Evolutionary conservation across 768 basidiomycete genomes (phyloP), one percentile per base, ranked within the genome.

Genomic region (Chalciporus sphaerocephalus): DNA sequence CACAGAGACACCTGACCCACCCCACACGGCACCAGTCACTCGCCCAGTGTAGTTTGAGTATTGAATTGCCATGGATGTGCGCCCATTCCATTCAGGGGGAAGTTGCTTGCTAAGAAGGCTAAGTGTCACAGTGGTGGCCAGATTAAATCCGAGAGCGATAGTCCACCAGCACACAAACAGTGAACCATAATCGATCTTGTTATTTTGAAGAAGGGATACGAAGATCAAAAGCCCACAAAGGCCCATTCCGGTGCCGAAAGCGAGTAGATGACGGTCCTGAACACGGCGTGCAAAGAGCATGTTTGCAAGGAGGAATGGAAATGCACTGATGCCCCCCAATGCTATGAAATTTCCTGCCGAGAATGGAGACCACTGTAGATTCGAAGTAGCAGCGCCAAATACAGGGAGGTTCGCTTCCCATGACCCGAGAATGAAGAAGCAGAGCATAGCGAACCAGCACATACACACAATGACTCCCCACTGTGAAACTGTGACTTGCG

Each of bases 371-470:
- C 77, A 83, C 55, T 71, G 58, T 56, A 83, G 75, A 16, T 62
- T 55, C 12, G 64, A 59, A 6, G 55, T 59, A 17, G 53, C 56
- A 38, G 74, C 72, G 17, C 76, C 73, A 57, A 76, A 84, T 45
- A 84, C 74, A 28, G 81, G 83, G 40, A 85, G 75, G 60, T 83
- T 83, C 38, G 78, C 69, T 61, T 86, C 83, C 81, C 81, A 85
- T 11, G 76, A 74, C 7, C 80, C 81, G 46, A 86, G 76, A 57
- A 84, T 71, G 65, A 85, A 82, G 69, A 84, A 85, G 62, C 75
- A 81, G 16, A 78, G 72, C 78, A 82, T 82, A 37, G 81, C 73
- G 55, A 78, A 80, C 76, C 81, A 85, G 59, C 81, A 85, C 79
- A 85, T 83, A 57, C 76, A 81, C 32, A 71, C 52, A 17, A 77